These are phyloP conservation scores for Radiomyces spectabilis DNA, from an alignment of 192 early-diverging fungal species.

Conservation along the genomic window DNA sequence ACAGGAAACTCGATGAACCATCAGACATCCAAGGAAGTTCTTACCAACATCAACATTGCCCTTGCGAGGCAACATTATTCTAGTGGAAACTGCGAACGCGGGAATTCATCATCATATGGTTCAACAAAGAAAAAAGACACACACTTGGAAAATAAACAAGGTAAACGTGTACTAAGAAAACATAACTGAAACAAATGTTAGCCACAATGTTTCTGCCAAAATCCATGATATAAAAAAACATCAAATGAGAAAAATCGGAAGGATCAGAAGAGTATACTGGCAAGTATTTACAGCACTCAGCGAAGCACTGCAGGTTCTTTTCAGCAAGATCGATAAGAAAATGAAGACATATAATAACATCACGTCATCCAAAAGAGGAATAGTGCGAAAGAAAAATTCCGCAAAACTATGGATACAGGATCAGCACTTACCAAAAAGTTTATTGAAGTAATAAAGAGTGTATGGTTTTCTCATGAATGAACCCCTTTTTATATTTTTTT, in stretches of 20 bases:
- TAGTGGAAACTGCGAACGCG: slow-evolving; percentile 30
- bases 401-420: too few relatives aligned
- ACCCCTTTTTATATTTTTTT: too few relatives aligned
- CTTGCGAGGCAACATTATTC: slow-evolving; percentile 8
- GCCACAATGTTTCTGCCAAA: not conserved
- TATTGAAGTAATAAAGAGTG: too few relatives aligned
- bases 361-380: too few relatives aligned
- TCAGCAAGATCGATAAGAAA: slow-evolving; percentile 31
- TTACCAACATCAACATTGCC: slow-evolving; percentile 1
- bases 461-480: too few relatives aligned
- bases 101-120: slow-evolving; percentile 27
- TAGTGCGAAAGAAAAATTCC: too few relatives aligned
- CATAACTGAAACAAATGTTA: not conserved
- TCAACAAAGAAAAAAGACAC: not conserved
- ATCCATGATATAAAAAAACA: too few relatives aligned
- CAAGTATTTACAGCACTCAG: slow-evolving; percentile 31
- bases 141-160: not conserved
- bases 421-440: too few relatives aligned
- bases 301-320: slow-evolving; percentile 28
- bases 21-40: slow-evolving; percentile 33
- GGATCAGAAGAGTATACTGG: slow-evolving; percentile 31
- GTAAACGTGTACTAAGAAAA: not conserved
- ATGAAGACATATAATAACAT: too few relatives aligned
- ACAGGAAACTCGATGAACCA: slow-evolving; percentile 9
- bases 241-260: not conserved